These are phyloP conservation scores for Hymenoscyphus scutula DNA, from an alignment of 2,329 filamentous ascomycete species.

Conservation along the genomic window DNA sequence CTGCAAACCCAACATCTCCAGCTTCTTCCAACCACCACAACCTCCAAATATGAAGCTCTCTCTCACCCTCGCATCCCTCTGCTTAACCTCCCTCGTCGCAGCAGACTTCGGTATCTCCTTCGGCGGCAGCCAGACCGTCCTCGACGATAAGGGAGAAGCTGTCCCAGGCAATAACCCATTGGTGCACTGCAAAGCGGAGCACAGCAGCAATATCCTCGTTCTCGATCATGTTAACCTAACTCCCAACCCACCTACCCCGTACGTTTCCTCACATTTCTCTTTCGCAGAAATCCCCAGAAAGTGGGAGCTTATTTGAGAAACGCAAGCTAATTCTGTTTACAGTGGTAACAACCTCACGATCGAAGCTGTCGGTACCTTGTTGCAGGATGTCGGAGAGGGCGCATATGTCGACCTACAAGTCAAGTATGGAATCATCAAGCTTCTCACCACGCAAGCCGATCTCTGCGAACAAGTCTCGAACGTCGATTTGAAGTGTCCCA, in stretches of 20 bases:
- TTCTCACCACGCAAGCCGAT: slow-evolving; percentile 77
- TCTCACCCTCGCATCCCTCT: slow-evolving; percentile 27
- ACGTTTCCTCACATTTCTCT: slow-evolving; percentile 40
- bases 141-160: slow-evolving; percentile 46
- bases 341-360: slow-evolving; percentile 80
- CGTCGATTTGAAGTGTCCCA: slow-evolving; percentile 84
- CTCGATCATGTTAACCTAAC: slow-evolving; percentile 77
- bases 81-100: slow-evolving; percentile 36
- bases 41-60: slow-evolving; percentile 35
- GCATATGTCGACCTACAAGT: slow-evolving; percentile 81
- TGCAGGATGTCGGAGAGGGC: slow-evolving; percentile 69
- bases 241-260: slow-evolving; percentile 88
- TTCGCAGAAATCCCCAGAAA: too few species aligned
- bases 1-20: slow-evolving; percentile 13
- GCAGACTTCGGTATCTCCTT: slow-evolving; percentile 46
- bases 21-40: slow-evolving; percentile 2
- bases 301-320: not conserved
- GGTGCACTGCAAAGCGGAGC: slow-evolving; percentile 67
- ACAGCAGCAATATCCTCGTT: slow-evolving; percentile 65
- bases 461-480: slow-evolving; percentile 88
- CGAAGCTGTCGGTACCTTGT: slow-evolving; percentile 72
- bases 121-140: slow-evolving; percentile 46
- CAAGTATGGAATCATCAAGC: slow-evolving; percentile 90
- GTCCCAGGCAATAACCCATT: slow-evolving; percentile 76
- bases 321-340: slow-evolving; percentile 27